Conservation (phyloP, 179 eudicot species). For the Silene noctiflora region DNA sequence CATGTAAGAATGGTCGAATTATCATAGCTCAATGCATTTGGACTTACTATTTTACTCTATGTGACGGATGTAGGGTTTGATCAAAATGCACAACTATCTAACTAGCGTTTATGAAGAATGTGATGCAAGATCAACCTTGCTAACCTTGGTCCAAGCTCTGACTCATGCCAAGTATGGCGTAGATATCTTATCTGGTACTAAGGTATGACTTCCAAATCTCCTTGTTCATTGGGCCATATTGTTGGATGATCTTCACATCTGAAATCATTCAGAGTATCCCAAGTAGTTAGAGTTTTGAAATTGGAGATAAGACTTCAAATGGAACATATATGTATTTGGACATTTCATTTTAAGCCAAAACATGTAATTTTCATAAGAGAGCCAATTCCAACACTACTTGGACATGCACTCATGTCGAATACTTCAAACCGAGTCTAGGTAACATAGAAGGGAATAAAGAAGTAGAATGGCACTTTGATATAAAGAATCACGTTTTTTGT, state of each 20-base stretch:
- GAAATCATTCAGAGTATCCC: not conserved
- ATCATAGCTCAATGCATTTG: not conserved
- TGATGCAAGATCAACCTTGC: conserved; percentile 88
- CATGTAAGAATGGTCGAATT: not conserved
- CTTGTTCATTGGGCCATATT: conserved; percentile 4
- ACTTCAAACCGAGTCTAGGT: not conserved
- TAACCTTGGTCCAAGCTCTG: conserved; percentile 92
- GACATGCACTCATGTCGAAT: not conserved
- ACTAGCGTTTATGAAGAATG: conserved; percentile 97
- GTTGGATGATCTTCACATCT: not conserved
- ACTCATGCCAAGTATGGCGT: conserved; percentile 89
- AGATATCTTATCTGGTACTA: conserved; percentile 89
- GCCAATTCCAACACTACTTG: too few species aligned
- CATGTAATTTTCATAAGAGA: too few species aligned
- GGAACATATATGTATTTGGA: too few species aligned
- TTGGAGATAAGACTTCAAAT: conserved; percentile 2
- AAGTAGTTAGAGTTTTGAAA: not conserved
- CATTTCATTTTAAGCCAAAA: too few species aligned
- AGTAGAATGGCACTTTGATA: not conserved
- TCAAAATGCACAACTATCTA: conserved; percentile 91
- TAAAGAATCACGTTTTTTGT: not conserved
- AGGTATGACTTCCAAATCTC: conserved; percentile 44
- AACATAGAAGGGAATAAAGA: not conserved
- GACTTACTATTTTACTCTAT: not conserved
- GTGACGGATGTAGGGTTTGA: conserved; percentile 55